phyloP scores from a whole-genome alignment of 1,139 yeast genomes.

The Diutina scorzettiae region DNA sequence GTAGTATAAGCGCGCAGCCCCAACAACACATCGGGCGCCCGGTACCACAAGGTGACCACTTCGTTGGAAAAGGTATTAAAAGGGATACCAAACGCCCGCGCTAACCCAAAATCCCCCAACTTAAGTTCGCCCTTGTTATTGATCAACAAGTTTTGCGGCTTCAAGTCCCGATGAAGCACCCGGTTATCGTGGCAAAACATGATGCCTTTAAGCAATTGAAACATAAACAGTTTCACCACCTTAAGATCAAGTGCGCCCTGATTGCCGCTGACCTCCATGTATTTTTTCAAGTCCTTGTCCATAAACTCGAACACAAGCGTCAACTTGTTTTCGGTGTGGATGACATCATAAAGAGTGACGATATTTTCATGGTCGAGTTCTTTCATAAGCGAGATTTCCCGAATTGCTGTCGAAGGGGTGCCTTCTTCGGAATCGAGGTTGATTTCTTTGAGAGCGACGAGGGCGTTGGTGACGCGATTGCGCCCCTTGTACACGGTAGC shows the following conservation, averaged over 20 bases:
- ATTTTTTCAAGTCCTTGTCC: conserved; percentile 89
- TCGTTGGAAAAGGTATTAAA: conserved; percentile 95
- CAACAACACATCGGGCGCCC: conserved; percentile 94
- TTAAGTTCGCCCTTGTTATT: conserved; percentile 83
- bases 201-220: conserved; percentile 81
- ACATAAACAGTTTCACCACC: conserved; percentile 83
- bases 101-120: conserved; percentile 95
- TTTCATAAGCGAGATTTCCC: conserved; percentile 94
- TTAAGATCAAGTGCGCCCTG: conserved; percentile 72
- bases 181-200: conserved; percentile 92
- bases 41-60: conserved; percentile 95
- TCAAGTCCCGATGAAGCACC: conserved; percentile 88
- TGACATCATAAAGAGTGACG: conserved; percentile 86
- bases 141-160: conserved; percentile 88
- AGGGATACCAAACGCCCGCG: conserved; percentile 96
- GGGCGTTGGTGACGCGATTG: conserved; percentile 80
- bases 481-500: conserved; percentile 97
- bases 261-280: conserved; percentile 83
- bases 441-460: conserved; percentile 91
- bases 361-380: conserved; percentile 92
- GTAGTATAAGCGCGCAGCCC: conserved; percentile 95
- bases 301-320: conserved; percentile 87
- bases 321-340: conserved; percentile 91
- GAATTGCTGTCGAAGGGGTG: conserved; percentile 93
- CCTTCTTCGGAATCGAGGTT: conserved; percentile 95